phyloP scores from a whole-genome alignment of 352 stramenopile species.

The Pythium oligandrum region DNA sequence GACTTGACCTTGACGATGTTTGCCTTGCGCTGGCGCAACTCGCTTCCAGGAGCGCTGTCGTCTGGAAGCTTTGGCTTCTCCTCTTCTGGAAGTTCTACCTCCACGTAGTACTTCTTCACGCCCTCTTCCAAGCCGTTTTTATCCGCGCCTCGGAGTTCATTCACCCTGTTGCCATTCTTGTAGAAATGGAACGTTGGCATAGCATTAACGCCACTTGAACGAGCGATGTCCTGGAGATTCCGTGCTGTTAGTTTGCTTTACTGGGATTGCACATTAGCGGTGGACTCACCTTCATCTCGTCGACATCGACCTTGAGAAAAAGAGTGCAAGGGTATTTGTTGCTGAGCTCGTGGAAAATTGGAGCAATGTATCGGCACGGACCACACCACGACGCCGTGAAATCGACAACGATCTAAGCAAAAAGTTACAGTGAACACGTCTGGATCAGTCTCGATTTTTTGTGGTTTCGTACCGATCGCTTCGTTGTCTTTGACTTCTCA shows the following conservation, averaged over 20 bases:
- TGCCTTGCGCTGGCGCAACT: constrained; percentile 59
- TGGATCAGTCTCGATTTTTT: not conserved
- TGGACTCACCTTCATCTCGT: constrained; percentile 55
- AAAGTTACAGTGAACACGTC: not conserved
- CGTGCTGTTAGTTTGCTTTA: not conserved
- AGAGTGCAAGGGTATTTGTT: constrained; percentile 80
- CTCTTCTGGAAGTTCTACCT: constrained; percentile 67
- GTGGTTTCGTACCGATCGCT: constrained; percentile 34
- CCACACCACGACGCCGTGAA: constrained; percentile 89
- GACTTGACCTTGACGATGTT: constrained; percentile 41
- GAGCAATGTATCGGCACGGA: constrained; percentile 83
- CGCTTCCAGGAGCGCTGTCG: constrained; percentile 6
- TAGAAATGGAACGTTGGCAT: constrained; percentile 97
- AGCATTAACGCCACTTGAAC: constrained; percentile 71
- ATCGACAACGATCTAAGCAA: constrained; percentile 62
- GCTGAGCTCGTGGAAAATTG: constrained; percentile 81
- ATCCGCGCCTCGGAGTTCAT: constrained; percentile 87
- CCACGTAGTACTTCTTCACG: constrained; percentile 78
- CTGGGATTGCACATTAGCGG: not conserved
- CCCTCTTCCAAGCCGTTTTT: constrained; percentile 43
- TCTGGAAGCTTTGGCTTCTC: constrained; percentile 36
- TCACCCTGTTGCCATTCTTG: constrained; percentile 83
- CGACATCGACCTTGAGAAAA: constrained; percentile 89
- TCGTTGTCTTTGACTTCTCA: constrained; percentile 60
- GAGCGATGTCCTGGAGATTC: constrained; percentile 39